Conservation (phyloP, 2,329 filamentous ascomycete species). For the Xylariaceae sp. region DNA sequence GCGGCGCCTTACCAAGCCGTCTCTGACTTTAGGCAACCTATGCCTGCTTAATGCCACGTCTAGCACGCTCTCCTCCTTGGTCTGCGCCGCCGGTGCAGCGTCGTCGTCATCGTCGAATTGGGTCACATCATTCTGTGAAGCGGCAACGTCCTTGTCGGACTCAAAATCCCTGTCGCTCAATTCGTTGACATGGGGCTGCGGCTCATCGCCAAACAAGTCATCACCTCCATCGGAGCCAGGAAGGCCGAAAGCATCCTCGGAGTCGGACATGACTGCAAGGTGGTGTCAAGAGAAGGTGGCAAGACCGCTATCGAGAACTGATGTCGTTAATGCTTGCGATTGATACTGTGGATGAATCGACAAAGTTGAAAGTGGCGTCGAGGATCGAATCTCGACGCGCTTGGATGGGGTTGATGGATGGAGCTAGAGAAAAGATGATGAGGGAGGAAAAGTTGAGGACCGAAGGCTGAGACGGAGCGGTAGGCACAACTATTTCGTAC, state of each 20-base stretch:
- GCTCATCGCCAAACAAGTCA: conserved; percentile 58
- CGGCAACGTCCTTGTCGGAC: conserved; percentile 46
- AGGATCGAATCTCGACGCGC: not conserved
- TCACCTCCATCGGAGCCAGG: conserved; percentile 49
- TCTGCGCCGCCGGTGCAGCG: conserved; percentile 39
- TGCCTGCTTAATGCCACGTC: conserved; percentile 64
- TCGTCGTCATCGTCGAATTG: conserved; percentile 40
- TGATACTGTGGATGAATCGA: not conserved
- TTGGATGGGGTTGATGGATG: not conserved
- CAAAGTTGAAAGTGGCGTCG: not conserved
- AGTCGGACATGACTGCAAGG: conserved; percentile 47
- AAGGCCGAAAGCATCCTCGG: conserved; percentile 47
- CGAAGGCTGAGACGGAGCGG: not conserved
- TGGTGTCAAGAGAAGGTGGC: not conserved
- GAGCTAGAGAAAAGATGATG: too few species aligned
- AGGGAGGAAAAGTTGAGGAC: not conserved
- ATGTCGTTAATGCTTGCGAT: not conserved
- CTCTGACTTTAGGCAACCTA: conserved; percentile 62
- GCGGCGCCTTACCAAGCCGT: conserved; percentile 55
- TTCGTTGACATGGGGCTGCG: conserved; percentile 51
- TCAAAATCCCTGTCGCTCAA: conserved; percentile 58
- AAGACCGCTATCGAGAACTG: not conserved
- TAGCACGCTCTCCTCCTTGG: conserved; percentile 53
- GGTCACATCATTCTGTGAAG: conserved; percentile 32
- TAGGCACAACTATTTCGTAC: not conserved